A percentile compares a stretch with the other conserved stretches of the same genome.
Conservation (phyloP, 2,329 filamentous ascomycete genomes). For the Mycosphaerella sp. region DNA sequence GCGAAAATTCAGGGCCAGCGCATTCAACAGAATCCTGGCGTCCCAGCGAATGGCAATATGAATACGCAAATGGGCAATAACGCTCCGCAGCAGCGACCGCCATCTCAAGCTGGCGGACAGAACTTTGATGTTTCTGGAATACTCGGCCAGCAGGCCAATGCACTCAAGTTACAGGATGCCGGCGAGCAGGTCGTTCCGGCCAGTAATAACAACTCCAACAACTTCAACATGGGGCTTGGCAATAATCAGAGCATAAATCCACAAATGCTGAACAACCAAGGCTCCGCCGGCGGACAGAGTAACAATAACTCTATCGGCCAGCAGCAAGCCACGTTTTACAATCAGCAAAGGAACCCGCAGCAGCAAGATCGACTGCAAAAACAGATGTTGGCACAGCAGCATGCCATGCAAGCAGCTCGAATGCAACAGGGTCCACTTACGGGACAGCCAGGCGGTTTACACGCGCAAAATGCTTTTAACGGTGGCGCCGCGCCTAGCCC, state of each 20-base stretch:
- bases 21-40: constrained; percentile 9
- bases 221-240: constrained; percentile 29
- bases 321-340: constrained; percentile 37
- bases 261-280: constrained; percentile 33
- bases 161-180: constrained; percentile 54
- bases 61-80: constrained; percentile 30
- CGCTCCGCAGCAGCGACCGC: constrained; percentile 30
- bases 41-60: constrained; percentile 16
- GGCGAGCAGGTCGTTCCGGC: constrained; percentile 59
- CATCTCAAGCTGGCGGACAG: constrained; percentile 31
- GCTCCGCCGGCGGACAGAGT: constrained; percentile 14
- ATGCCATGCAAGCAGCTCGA: constrained; percentile 29
- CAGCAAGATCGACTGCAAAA: constrained; percentile 39
- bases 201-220: constrained; percentile 46
- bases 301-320: constrained; percentile 23
- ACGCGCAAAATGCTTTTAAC: constrained; percentile 36
- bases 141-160: constrained; percentile 55
- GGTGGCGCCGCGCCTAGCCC: constrained; percentile 33
- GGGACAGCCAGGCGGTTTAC: constrained; percentile 43
- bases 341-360: constrained; percentile 35
- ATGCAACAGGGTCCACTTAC: constrained; percentile 36
- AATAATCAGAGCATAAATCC: constrained; percentile 28
- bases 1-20: constrained; percentile 8
- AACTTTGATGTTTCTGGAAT: constrained; percentile 49
- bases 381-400: constrained; percentile 32